phyloP scores from a whole-genome alignment of 75 land plant species.

The Adiantum capillusveneris region DNA sequence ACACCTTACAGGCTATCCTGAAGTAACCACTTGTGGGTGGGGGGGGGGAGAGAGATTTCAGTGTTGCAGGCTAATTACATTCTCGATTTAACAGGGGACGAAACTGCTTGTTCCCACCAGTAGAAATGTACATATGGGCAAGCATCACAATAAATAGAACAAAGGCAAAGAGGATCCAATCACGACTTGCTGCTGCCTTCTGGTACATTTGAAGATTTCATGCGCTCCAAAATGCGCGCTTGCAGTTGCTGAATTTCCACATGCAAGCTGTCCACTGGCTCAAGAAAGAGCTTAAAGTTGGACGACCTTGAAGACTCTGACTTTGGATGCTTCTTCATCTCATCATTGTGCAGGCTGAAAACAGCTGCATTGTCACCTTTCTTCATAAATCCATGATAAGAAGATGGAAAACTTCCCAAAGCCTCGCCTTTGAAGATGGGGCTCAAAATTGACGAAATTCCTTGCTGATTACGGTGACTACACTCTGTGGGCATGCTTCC shows the following conservation, averaged over 20 bases:
- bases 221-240: slow-evolving; percentile 30
- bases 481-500: neutral
- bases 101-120: no score
- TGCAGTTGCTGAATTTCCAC: slow-evolving; percentile 32
- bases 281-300: slow-evolving; percentile 10
- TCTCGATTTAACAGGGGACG: no score
- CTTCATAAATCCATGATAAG: slow-evolving; percentile 4
- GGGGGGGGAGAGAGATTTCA: no score
- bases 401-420: neutral
- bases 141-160: no score
- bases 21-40: no score
- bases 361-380: neutral
- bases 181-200: no score
- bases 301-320: slow-evolving; percentile 4
- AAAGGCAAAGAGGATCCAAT: no score
- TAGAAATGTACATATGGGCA: no score
- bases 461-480: neutral
- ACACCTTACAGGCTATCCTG: no score
- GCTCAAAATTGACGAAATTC: neutral
- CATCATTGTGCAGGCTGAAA: neutral
- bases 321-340: neutral
- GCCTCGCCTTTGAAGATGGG: slow-evolving; percentile 13
- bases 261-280: slow-evolving; percentile 26
- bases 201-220: slow-evolving; percentile 22
- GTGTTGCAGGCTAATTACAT: no score